Evolutionary conservation across 805 yeast genomes (phyloP), one percentile per base, ranked within the genome.

Genomic region (Schizosaccharomyces lindneri): DNA sequence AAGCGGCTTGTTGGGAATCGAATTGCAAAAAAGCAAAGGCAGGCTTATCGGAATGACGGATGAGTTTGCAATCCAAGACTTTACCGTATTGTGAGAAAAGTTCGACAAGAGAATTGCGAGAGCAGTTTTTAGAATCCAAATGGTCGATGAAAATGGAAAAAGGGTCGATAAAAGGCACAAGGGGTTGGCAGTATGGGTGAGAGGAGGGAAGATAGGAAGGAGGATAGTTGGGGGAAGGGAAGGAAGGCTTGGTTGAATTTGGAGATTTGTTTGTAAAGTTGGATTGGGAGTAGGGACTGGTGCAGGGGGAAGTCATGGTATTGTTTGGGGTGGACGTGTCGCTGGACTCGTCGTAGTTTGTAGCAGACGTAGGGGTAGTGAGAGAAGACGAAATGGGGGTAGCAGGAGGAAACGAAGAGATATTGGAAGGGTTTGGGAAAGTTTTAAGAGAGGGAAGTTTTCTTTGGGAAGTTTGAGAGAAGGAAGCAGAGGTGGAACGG

Each of bases 1-100:
- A 94, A 6, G 95, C 95, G 27, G 93, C 80, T 27, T 78, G 76
- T 66, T 83, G 88, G 11, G 77, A 74, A 43, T 74, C 75, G 67
- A 74, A 87, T 63, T 79, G 79, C 64, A 87, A 79, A 67, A 87
- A 87, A 0, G 94, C 95, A 75, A 85, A 86, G 39, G 78, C 75
- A 60, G 74, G 74, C 43, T 31, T 48, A 39, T 55, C 41, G 39
- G 51, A n/a, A 6, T 59, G 59, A 32, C 27, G 55, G 19, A 46
- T 59, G 55, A 29, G 55, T 24, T 63, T 63, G 41, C 61, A 41
- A 32, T 78, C 81, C 6, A 70, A 70, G 55, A 85, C 78, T 46
- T 73, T 72, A 2, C 95, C 95, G 70, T 86, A 86, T 43, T 72
- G 73, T 15, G 75, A 71, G 70, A 86, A 86, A 64, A 87, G 77